Evolutionary conservation across 164 flowering plant species (phyloP), one percentile per base, ranked within the genome.

Genomic region (Pachysandra terminalis): DNA sequence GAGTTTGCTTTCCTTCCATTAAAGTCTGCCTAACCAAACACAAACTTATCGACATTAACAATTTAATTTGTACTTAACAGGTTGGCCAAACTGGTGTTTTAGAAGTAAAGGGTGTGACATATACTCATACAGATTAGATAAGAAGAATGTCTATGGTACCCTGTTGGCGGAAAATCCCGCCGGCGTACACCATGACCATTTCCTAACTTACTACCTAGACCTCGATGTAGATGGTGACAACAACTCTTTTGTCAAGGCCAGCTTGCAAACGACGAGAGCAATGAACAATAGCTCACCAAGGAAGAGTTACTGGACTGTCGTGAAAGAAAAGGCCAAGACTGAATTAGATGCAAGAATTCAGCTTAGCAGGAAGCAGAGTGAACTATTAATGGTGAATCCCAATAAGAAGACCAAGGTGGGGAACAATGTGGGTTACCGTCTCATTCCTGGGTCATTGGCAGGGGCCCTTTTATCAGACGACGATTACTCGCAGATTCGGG

Each of bases 401-500:
- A 84, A 79, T 51, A 83, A 82, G 82, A 82, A 69, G 70, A 88
- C 93, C 0, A 76, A 71, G 63, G 58, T 83, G 21, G 91, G 97
- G 57, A 87, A 87, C 69, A 54, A 68, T 1, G 85, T 87, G 5
- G 87, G 93, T 12, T 91, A 86, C 82, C 72, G 78, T 71, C 62
- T 89, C 55, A 69, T 87, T 10, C 37, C 87, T 0, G 89, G 86
- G 10, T 66, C 71, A 9, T 61, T 82, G 52, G 83, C 69, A 3
- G 19, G 51, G 23, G 68, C 91, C 5, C 80, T 91, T 26, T 49
- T 89, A 49, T 40, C 79, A 0, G 88, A 81, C 23, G 95, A 91
- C 64, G 97, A 89, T 74, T 88, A 79, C 52, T 86, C 91, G 0
- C 90, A 91, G 64, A 85, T 79, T 1, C 79, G 93, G 0, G 86